Evolutionary conservation across 257 asterid species (phyloP).

Genomic region (Nicotiana tomentosiformis): DNA sequence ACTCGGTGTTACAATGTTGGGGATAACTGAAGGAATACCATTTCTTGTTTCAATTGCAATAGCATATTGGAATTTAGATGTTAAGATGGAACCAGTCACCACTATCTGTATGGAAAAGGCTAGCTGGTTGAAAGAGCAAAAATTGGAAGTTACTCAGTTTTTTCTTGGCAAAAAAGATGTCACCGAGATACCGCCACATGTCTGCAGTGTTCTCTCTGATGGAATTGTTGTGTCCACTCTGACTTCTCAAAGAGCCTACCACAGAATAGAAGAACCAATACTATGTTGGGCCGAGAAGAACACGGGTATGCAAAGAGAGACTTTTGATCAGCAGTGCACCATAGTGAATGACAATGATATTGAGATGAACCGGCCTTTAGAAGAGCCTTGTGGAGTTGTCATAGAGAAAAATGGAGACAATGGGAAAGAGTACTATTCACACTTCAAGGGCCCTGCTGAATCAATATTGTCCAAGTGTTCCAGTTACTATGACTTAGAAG

Average conservation of each 20-base stretch:
- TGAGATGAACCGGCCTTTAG: not conserved
- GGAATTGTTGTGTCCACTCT: not conserved
- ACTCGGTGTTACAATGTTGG: slow-evolving; percentile 20
- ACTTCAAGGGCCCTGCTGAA: slow-evolving; percentile 17
- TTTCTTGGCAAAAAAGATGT: slow-evolving; percentile 15
- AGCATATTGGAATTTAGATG: slow-evolving; percentile 10
- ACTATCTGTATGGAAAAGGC: slow-evolving; percentile 16
- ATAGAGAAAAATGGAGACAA: slow-evolving; percentile 15
- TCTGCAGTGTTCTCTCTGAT: not conserved
- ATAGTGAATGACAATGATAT: not conserved
- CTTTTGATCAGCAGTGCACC: not conserved
- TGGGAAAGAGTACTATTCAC: not conserved
- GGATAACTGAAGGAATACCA: slow-evolving; percentile 33
- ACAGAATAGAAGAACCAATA: not conserved
- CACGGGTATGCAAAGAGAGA: slow-evolving; percentile 15
- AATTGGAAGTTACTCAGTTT: slow-evolving; percentile 7
- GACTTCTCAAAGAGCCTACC: not conserved
- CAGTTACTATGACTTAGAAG: slow-evolving; percentile 2
- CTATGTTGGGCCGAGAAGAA: slow-evolving; percentile 25
- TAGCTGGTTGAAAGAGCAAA: slow-evolving; percentile 18
- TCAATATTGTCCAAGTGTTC: slow-evolving; percentile 23
- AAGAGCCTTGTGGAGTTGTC: slow-evolving; percentile 5
- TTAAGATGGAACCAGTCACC: slow-evolving; percentile 18
- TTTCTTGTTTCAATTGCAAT: slow-evolving; percentile 14
- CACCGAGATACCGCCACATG: not conserved